phyloP scores from a whole-genome alignment of 2,329 filamentous ascomycete genomes.

The Neurospora sp. region DNA sequence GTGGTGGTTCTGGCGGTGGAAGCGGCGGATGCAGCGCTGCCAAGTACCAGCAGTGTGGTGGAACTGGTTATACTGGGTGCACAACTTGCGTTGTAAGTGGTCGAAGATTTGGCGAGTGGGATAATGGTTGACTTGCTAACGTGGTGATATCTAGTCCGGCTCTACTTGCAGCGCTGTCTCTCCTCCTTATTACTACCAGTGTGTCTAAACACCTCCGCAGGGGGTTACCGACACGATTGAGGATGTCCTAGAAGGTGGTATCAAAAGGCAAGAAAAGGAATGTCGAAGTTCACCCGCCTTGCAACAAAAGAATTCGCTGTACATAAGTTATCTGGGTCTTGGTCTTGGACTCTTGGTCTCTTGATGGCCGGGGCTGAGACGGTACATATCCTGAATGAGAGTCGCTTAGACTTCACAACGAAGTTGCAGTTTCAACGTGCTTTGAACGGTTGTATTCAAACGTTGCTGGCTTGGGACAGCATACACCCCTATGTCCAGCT shows the following conservation, averaged over 20 bases:
- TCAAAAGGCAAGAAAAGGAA: not conserved
- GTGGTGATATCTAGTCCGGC: conserved; percentile 16
- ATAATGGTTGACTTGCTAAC: conserved; percentile 3
- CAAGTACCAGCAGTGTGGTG: conserved; percentile 31
- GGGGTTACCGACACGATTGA: not conserved
- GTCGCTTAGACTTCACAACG: not conserved
- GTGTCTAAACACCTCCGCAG: conserved; percentile 13
- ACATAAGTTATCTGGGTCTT: not conserved
- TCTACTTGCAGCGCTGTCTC: conserved; percentile 27
- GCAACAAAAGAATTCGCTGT: not conserved
- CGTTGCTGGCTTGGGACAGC: not conserved
- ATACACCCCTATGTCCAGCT: not conserved
- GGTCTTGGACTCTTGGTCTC: not conserved
- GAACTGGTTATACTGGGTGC: conserved; percentile 31
- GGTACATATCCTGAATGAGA: not conserved
- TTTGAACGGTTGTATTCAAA: not conserved
- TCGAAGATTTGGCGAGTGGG: not conserved
- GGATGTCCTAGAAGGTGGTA: fast-evolving
- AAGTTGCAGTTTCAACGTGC: not conserved
- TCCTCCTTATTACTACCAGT: conserved; percentile 31
- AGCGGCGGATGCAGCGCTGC: conserved; percentile 23
- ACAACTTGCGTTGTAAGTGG: conserved; percentile 28
- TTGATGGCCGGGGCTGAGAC: not conserved
- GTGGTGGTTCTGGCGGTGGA: not conserved
- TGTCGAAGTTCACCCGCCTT: not conserved